phyloP scores from a whole-genome alignment of 2,329 filamentous ascomycete genomes.

The Monosporascus sp. region DNA sequence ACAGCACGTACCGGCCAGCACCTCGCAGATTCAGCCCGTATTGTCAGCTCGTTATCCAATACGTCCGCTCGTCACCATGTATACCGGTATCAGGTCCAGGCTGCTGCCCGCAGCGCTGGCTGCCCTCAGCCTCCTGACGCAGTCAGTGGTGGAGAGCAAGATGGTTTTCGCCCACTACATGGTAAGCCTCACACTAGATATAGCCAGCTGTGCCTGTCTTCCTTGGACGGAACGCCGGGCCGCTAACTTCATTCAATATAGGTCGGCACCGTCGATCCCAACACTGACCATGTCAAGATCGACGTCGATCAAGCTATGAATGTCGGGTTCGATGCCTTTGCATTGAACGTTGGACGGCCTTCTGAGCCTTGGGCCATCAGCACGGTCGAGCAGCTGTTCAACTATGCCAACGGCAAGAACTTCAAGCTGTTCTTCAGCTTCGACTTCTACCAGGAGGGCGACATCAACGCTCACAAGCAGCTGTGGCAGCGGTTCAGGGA shows the following conservation, averaged over 20 bases:
- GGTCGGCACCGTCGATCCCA: constrained; percentile 14
- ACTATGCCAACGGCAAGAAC: constrained; percentile 18
- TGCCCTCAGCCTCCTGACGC: constrained; percentile 11
- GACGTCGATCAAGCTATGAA: constrained; percentile 26
- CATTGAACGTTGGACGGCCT: constrained; percentile 27
- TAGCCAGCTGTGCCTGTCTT: too few relatives aligned
- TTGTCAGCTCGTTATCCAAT: not conserved
- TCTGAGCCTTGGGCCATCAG: constrained; percentile 16
- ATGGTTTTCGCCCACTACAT: constrained; percentile 24
- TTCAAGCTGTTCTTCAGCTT: constrained; percentile 33
- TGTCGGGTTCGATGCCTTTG: constrained; percentile 27
- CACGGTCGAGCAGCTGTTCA: constrained; percentile 25
- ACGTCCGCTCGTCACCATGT: not conserved
- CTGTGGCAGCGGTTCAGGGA: constrained; percentile 19
- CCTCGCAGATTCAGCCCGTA: too few relatives aligned
- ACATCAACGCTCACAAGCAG: constrained; percentile 18
- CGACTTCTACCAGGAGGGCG: constrained; percentile 22
- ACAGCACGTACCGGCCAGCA: too few relatives aligned
- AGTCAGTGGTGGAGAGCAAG: constrained; percentile 15
- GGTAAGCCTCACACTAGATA: constrained; percentile 5
- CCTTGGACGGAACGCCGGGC: not conserved
- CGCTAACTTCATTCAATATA: constrained; percentile 4
- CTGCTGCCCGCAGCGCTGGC: constrained; percentile 14
- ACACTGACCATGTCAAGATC: constrained; percentile 17
- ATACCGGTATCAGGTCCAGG: constrained; percentile 7